phyloP scores from a whole-genome alignment of 306 rosid species.

The Herpetospermum pedunculosum region DNA sequence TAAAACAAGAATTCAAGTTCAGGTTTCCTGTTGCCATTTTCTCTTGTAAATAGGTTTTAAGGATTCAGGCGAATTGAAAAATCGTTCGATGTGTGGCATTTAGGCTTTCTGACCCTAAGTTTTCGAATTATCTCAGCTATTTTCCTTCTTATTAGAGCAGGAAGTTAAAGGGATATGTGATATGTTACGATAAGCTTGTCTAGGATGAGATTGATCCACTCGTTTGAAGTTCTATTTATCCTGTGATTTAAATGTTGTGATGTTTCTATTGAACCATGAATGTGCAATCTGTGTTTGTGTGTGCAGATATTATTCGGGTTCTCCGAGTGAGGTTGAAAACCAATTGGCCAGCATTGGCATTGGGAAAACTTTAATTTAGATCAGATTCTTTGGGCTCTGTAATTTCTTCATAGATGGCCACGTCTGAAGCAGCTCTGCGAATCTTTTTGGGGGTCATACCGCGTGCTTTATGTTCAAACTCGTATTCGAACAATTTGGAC shows the following conservation, averaged over 20 bases:
- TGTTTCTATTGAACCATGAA: not conserved
- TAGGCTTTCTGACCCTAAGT: not conserved
- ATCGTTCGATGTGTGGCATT: not conserved
- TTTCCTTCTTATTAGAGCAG: not conserved
- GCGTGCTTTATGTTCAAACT: constrained; percentile 19
- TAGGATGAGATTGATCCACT: not conserved
- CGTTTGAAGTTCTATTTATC: not conserved
- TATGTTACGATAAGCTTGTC: not conserved
- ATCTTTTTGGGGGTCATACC: constrained; percentile 33
- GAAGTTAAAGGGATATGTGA: not conserved
- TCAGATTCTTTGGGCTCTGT: constrained; percentile 1
- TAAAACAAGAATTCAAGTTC: not conserved
- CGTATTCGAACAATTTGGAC: constrained; percentile 17
- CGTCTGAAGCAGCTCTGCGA: constrained; percentile 42
- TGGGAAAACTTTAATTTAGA: not conserved
- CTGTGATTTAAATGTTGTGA: not conserved
- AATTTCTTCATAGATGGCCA: constrained; percentile 24
- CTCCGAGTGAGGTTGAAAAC: not conserved
- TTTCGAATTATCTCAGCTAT: not conserved
- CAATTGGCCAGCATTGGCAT: not conserved
- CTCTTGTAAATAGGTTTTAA: not conserved
- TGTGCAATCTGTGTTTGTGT: not conserved
- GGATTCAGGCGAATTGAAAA: not conserved
- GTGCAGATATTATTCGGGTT: not conserved
- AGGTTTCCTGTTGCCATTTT: not conserved